Evolutionary conservation across 2,329 filamentous ascomycete species (phyloP), one percentile per base, ranked within the genome.

Genomic region (Cladorrhinum sp.): DNA sequence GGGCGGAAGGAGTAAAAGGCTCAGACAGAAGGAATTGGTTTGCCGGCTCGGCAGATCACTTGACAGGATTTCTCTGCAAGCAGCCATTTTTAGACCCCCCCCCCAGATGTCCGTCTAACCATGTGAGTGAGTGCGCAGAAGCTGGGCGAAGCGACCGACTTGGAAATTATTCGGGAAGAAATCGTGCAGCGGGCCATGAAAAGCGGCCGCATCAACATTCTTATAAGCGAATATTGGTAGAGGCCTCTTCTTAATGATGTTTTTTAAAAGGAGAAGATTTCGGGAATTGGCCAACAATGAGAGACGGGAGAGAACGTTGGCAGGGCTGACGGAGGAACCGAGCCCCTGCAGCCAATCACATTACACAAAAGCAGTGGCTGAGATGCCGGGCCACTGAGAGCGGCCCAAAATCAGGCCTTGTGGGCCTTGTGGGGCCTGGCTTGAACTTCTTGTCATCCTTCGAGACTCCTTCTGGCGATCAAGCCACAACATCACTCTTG

Each of bases 131-230:
- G 25, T 10, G 10, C 25, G 10, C 25, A 29, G 5, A 41, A 13
- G 36, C 6, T 41, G 36, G 36, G 36, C 36, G 36, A 41, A 41
- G 36, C 16, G 36, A 7, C 16, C n/a, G n/a, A n/a, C 16, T n/a
- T 6, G 36, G 5, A 41, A 7, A 41, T 16, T n/a, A 41, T 5
- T 22, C 41, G 16, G 20, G 41, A n/a, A 41, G 27, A 27, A 22
- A 59, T 50, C 12, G 10, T 18, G 50, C 20, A 51, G 25, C 6
- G 25, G 53, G 60, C 24, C 61, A 50, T 48, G 50, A 32, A 58
- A 63, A 60, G 55, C 50, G 61, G 61, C 61, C 61, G 55, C 52
- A 56, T 56, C 45, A 22, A 24, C 45, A 2, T 50, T n/a, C 55
- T 63, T 57, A 60, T 55, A 22, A 38, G 8, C 25, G 13, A 18